Conservation (phyloP, 257 asterid species). For the Voacanga thouarsii region DNA sequence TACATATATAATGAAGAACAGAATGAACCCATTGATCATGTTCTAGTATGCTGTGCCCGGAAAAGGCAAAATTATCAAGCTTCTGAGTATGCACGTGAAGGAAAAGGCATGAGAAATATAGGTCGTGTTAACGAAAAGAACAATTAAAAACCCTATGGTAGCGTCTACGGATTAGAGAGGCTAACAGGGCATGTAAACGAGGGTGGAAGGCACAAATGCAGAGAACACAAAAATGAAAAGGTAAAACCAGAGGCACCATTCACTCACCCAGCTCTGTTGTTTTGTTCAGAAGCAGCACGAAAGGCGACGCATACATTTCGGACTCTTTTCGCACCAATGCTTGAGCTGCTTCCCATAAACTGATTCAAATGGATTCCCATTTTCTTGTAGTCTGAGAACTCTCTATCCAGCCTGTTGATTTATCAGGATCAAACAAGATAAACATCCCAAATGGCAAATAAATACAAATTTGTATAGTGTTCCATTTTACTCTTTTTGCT, state of each 20-base stretch:
- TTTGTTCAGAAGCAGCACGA: constrained; percentile 72
- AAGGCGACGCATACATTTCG: constrained; percentile 74
- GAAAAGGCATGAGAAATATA: neutral
- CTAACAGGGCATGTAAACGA: neutral
- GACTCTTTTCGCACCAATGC: constrained; percentile 89
- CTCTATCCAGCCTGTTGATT: constrained; percentile 52
- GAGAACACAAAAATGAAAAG: neutral
- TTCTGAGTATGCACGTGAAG: neutral
- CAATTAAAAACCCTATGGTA: neutral
- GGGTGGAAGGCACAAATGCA: constrained; percentile 4
- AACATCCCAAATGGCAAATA: neutral
- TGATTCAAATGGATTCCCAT: constrained; percentile 83
- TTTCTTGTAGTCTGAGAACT: constrained; percentile 70
- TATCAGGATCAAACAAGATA: neutral
- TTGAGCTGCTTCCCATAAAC: constrained; percentile 89
- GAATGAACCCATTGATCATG: neutral
- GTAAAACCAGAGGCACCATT: neutral
- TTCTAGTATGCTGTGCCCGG: neutral
- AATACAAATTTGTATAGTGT: neutral
- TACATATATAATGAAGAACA: no score
- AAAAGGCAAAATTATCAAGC: neutral
- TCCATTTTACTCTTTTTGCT: neutral
- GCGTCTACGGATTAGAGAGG: neutral
- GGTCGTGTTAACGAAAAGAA: neutral
- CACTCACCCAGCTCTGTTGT: constrained; percentile 56